Percentiles rank a stretch among this genome's conserved stretches.
Conservation (phyloP, 306 rosid species). For the Psophocarpus tetragonolobus region DNA sequence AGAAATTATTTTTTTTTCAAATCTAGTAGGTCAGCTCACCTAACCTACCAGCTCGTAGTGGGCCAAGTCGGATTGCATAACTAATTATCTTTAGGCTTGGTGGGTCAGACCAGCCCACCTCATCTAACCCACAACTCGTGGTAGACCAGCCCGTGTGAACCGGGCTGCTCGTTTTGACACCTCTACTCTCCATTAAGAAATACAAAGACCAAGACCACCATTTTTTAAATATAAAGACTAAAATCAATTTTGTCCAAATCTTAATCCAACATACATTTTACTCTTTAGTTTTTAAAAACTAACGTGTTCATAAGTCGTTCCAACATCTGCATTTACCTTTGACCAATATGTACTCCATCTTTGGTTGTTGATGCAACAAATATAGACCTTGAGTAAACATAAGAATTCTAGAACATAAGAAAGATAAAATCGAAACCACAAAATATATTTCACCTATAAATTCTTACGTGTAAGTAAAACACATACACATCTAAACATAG, state of each 20-base stretch:
- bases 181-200: too few relatives aligned
- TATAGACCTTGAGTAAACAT: neutral
- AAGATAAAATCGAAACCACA: conserved; percentile 1
- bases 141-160: too few relatives aligned
- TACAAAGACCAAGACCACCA: neutral
- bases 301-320: neutral
- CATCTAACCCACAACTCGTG: too few relatives aligned
- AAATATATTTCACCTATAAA: neutral
- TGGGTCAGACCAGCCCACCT: too few relatives aligned
- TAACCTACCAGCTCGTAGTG: too few relatives aligned
- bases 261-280: neutral
- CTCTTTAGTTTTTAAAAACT: neutral
- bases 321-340: conserved; percentile 13
- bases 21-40: too few relatives aligned
- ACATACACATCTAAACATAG: conserved; percentile 21
- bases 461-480: conserved; percentile 31
- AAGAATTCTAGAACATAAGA: neutral
- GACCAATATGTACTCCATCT: conserved; percentile 35
- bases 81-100: too few relatives aligned
- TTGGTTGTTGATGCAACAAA: conserved; percentile 12
- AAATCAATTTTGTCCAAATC: neutral
- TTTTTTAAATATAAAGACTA: neutral
- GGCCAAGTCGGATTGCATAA: too few relatives aligned
- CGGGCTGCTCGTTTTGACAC: too few relatives aligned
- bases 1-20: too few relatives aligned